A percentile compares a stretch with the other conserved stretches of the same genome.
Conservation (phyloP, 768 basidiomycete species). For the Xerocomellus amylosporus region DNA sequence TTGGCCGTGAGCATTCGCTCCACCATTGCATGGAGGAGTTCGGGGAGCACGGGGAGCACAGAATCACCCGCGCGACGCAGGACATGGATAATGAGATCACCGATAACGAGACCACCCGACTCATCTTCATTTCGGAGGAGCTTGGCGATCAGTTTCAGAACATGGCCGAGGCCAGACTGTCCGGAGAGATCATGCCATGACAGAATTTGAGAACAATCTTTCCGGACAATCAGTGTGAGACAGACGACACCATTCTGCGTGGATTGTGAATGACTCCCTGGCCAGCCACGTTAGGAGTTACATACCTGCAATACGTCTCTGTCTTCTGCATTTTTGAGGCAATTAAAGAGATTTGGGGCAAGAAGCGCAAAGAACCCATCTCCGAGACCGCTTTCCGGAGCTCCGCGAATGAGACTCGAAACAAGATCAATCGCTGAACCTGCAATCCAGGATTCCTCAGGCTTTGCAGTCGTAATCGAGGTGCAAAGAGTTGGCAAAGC, state of each 20-base stretch:
- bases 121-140: conserved; percentile 81
- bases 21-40: conserved; percentile 82
- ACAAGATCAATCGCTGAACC: conserved; percentile 82
- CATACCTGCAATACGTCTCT: conserved; percentile 77
- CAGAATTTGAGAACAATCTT: conserved; percentile 79
- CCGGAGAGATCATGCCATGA: conserved; percentile 69
- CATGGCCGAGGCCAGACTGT: conserved; percentile 70
- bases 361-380: conserved; percentile 76
- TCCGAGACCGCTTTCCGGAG: conserved; percentile 62
- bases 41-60: conserved; percentile 81
- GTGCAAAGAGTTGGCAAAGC: conserved; percentile 71
- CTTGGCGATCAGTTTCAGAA: conserved; percentile 73
- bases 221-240: conserved; percentile 81
- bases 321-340: conserved; percentile 71
- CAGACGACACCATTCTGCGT: conserved; percentile 76
- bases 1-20: conserved; percentile 77
- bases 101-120: conserved; percentile 88
- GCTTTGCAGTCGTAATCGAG: conserved; percentile 56
- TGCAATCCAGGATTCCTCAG: conserved; percentile 70
- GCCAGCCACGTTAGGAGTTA: background rate
- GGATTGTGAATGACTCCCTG: background rate
- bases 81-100: conserved; percentile 92
- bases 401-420: conserved; percentile 66
- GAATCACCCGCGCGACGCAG: conserved; percentile 78
- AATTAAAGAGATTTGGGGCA: conserved; percentile 72